phyloP scores from a whole-genome alignment of 31 red algal species.

The Endocladia muricata region DNA sequence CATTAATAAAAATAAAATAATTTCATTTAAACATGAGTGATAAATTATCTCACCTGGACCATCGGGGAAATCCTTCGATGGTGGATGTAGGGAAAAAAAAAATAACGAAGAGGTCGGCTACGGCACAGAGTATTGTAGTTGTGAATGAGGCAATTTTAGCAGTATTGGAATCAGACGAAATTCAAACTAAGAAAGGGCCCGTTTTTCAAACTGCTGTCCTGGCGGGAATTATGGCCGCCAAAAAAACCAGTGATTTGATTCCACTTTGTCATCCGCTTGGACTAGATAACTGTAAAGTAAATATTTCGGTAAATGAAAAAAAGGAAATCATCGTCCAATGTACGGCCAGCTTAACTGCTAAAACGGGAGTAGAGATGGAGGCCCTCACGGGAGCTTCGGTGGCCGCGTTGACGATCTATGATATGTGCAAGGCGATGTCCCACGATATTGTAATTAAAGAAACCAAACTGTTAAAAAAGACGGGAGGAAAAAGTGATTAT shows the following conservation, averaged over 20 bases:
- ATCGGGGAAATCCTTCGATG: conserved; percentile 66
- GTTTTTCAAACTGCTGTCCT: conserved; percentile 79
- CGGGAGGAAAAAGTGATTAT: not conserved
- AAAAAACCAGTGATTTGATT: conserved; percentile 75
- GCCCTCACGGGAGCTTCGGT: conserved; percentile 77
- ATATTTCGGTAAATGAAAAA: conserved; percentile 21
- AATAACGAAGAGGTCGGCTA: conserved; percentile 41
- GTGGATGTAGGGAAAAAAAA: conserved; percentile 85
- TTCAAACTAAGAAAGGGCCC: conserved; percentile 72
- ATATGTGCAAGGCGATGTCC: conserved; percentile 92
- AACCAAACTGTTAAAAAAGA: not conserved
- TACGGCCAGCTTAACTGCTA: conserved; percentile 35
- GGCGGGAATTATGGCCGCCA: conserved; percentile 91
- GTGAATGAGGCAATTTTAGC: conserved; percentile 32
- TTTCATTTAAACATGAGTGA: not conserved
- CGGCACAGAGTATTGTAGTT: conserved; percentile 56
- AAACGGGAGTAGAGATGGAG: conserved; percentile 93
- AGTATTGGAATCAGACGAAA: conserved; percentile 5
- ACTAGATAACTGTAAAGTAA: conserved; percentile 55
- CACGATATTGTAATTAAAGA: conserved; percentile 64
- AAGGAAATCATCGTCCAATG: conserved; percentile 25
- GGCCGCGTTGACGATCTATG: conserved; percentile 91
- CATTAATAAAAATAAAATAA: no score
- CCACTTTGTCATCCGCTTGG: conserved; percentile 90
- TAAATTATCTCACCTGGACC: conserved; percentile 76